Conservation (phyloP, 1,284 basidiomycete genomes). For the Gymnopus androsaceus region DNA sequence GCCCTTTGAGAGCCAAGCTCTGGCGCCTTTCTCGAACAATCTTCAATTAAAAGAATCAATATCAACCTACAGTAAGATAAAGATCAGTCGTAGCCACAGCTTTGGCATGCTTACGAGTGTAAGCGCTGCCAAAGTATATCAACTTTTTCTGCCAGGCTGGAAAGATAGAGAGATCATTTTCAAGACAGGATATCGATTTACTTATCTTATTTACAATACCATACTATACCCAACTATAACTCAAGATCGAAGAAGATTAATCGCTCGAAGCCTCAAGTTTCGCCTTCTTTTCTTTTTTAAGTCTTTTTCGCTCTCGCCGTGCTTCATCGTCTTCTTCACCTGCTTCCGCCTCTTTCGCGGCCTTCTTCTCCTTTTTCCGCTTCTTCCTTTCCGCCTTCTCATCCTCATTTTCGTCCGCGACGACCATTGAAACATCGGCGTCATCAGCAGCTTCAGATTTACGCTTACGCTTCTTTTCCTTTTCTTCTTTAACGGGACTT, state of each 20-base stretch:
- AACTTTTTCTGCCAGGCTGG: too few species aligned
- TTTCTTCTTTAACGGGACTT: slow-evolving; percentile 52
- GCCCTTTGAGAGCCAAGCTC: too few species aligned
- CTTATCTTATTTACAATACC: background rate
- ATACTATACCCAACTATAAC: background rate
- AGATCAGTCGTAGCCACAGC: too few species aligned
- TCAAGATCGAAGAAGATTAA: background rate
- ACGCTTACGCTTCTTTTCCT: slow-evolving; percentile 77
- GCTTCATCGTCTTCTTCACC: slow-evolving; percentile 61
- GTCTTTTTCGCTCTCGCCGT: slow-evolving; percentile 57
- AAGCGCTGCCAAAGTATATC: too few species aligned
- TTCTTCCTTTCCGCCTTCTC: slow-evolving; percentile 53
- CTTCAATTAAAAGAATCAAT: too few species aligned
- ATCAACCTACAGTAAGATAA: too few species aligned
- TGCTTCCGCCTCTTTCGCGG: slow-evolving; percentile 47
- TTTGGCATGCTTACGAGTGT: too few species aligned
- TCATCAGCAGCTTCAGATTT: slow-evolving; percentile 62
- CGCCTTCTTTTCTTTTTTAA: slow-evolving; percentile 74
- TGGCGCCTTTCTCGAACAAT: too few species aligned
- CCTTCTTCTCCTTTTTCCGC: slow-evolving; percentile 58
- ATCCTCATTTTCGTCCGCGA: slow-evolving; percentile 37
- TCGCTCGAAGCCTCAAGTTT: slow-evolving; percentile 40
- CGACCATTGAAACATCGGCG: slow-evolving; percentile 44
- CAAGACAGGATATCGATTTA: too few species aligned
- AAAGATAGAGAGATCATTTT: too few species aligned